These are phyloP conservation scores for Limnomonas spitsbergensis DNA, from an alignment of 139 green algal genomes.

Conservation along the genomic window DNA sequence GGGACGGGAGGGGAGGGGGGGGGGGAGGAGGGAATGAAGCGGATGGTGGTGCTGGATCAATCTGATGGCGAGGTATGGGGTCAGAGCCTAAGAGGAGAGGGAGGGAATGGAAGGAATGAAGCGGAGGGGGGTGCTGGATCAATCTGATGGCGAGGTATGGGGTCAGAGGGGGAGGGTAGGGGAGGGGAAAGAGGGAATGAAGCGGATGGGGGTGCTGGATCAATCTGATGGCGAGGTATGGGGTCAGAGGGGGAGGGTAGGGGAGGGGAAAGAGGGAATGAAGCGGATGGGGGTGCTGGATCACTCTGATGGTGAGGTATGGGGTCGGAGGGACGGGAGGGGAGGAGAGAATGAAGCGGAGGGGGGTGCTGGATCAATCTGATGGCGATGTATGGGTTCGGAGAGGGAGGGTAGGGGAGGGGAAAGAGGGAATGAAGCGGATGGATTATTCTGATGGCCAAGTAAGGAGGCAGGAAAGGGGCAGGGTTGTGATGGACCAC, in stretches of 20 bases:
- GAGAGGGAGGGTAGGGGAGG: too few relatives aligned
- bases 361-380: too few relatives aligned
- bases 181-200: constrained; percentile 26
- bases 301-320: too few relatives aligned
- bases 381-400: too few relatives aligned
- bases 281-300: background rate
- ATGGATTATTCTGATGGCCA: too few relatives aligned
- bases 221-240: constrained; percentile 22
- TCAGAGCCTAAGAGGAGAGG: too few relatives aligned
- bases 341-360: constrained; percentile 26
- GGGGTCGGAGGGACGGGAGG: too few relatives aligned
- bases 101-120: too few relatives aligned
- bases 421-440: constrained; percentile 14
- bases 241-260: too few relatives aligned
- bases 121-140: constrained; percentile 38
- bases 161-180: background rate
- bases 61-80: background rate
- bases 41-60: constrained; percentile 39
- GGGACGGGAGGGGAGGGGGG: too few relatives aligned
- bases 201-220: constrained; percentile 35
- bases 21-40: constrained; percentile 11
- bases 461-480: too few relatives aligned
- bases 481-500: constrained; percentile 37
- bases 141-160: constrained; percentile 17
- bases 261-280: constrained; percentile 30